These are phyloP conservation scores for Ophiostoma sp. DNA, from an alignment of 2,329 filamentous ascomycete species.

Conservation along the genomic window DNA sequence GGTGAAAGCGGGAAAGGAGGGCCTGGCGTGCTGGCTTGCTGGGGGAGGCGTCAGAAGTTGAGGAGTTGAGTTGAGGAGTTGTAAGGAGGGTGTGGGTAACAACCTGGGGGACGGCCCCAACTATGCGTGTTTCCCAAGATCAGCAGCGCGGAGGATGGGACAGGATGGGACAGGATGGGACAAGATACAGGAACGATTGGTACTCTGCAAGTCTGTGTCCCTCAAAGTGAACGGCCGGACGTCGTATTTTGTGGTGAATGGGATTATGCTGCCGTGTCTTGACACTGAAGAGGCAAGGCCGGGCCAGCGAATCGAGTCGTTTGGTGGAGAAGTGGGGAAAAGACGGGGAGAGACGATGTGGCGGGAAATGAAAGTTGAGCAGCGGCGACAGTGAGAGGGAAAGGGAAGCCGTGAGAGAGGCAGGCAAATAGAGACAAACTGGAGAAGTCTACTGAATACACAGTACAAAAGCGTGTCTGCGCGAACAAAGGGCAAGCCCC, in stretches of 20 bases:
- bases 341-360: neutral
- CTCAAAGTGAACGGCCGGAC: neutral
- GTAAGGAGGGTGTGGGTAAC: neutral
- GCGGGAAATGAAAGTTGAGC: neutral
- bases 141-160: slow-evolving; percentile 3
- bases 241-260: slow-evolving; percentile 7
- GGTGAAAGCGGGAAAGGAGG: neutral
- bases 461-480: neutral
- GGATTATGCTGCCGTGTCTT: neutral
- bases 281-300: neutral
- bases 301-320: neutral
- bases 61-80: neutral
- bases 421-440: neutral
- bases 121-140: slow-evolving; percentile 3
- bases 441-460: neutral
- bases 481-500: neutral
- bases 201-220: neutral
- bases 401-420: neutral
- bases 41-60: neutral
- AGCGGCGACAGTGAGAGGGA: neutral
- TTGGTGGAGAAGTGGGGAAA: slow-evolving; percentile 13
- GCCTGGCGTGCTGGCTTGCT: neutral
- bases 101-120: neutral
- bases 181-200: slow-evolving; percentile 2
- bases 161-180: slow-evolving; percentile 3